Evolutionary conservation across 108 stramenopile species (phyloP).

Genomic region (Conticribra weissflogii): DNA sequence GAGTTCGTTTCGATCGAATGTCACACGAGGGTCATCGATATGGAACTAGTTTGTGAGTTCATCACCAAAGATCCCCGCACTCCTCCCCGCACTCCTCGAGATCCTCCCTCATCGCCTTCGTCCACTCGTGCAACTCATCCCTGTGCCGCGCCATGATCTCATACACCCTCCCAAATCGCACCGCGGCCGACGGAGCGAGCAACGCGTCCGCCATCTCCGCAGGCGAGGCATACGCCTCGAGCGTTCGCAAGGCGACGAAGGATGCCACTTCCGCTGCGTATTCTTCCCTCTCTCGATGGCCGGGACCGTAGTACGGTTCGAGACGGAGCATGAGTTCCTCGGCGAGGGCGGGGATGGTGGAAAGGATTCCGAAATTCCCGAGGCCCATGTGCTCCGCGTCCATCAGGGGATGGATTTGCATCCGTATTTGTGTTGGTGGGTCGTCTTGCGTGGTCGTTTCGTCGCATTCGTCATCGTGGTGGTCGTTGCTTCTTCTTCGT

Average conservation of each 20-base stretch:
- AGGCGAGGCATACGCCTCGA: conserved; percentile 42
- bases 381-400: conserved; percentile 62
- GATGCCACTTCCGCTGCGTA: conserved; percentile 58
- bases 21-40: no score
- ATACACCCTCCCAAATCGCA: conserved; percentile 55
- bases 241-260: conserved; percentile 56
- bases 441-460: background rate
- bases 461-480: background rate
- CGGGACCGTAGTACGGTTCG: conserved; percentile 56
- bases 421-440: background rate
- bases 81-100: conserved; percentile 73
- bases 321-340: conserved; percentile 43
- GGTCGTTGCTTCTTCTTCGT: background rate
- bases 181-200: conserved; percentile 50
- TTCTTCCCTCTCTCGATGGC: conserved; percentile 55
- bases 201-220: conserved; percentile 50
- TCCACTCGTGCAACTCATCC: conserved; percentile 44
- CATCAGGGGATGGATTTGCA: background rate
- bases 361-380: conserved; percentile 51
- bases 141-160: conserved; percentile 58
- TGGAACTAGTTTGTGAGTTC: no score
- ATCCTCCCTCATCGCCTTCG: conserved; percentile 48
- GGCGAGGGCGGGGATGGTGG: conserved; percentile 51
- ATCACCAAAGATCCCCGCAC: conserved; percentile 66
- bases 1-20: no score